Percentiles rank a stretch among this genome's conserved stretches.
Conservation (phyloP, 75 land plant species). For the Pinus tabuliformis region DNA sequence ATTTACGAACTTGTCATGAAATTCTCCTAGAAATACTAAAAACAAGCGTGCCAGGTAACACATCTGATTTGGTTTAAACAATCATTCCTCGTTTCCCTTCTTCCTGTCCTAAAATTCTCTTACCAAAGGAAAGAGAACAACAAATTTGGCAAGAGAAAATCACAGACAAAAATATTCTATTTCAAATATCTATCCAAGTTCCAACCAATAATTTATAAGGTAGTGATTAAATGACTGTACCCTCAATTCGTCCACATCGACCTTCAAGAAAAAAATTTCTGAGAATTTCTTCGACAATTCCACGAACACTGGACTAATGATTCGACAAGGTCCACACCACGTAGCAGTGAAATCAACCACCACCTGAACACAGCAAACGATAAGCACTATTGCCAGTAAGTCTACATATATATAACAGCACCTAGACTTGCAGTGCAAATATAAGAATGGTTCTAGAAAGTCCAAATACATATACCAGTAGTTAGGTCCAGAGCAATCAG, state of each 20-base stretch:
- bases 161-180: too few species aligned
- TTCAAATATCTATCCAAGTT: too few species aligned
- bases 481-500: too few species aligned
- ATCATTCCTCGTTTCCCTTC: not conserved
- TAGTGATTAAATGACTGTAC: conserved; percentile 16
- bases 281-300: conserved; percentile 40
- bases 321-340: conserved; percentile 88
- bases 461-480: too few species aligned
- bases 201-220: too few species aligned
- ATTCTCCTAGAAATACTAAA: too few species aligned
- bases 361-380: conserved; percentile 23
- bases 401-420: too few species aligned
- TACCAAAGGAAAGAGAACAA: too few species aligned
- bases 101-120: not conserved
- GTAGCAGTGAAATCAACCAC: conserved; percentile 81
- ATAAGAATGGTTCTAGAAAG: too few species aligned
- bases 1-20: too few species aligned
- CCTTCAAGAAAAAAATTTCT: conserved; percentile 54
- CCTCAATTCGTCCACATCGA: conserved; percentile 60
- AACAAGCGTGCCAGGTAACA: too few species aligned
- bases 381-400: not conserved
- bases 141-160: not conserved
- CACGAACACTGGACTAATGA: conserved; percentile 35
- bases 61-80: not conserved
- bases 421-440: too few species aligned